Evolutionary conservation across 2,329 filamentous ascomycete genomes (phyloP).

Genomic region (Aspergillus proliferans): DNA sequence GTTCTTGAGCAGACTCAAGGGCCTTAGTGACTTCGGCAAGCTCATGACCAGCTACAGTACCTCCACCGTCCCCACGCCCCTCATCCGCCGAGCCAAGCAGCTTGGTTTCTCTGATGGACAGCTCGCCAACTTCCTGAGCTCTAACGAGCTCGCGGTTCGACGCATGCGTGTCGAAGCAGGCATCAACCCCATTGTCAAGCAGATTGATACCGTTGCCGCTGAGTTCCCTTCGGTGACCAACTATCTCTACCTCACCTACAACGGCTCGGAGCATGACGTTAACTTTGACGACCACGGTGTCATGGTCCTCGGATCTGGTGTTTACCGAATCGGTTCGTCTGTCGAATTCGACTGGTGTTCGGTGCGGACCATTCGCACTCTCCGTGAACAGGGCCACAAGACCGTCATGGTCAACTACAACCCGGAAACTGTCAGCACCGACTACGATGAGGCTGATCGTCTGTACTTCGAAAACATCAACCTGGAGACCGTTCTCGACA

Average conservation of each 20-base stretch:
- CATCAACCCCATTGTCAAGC: slow-evolving; percentile 86
- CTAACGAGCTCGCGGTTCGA: slow-evolving; percentile 86
- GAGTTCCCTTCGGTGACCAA: slow-evolving; percentile 94
- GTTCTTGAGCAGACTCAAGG: slow-evolving; percentile 91
- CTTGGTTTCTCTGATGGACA: slow-evolving; percentile 93
- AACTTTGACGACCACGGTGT: slow-evolving; percentile 81
- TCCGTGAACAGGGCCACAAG: slow-evolving; percentile 78
- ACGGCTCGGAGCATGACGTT: slow-evolving; percentile 79
- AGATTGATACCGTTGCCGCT: slow-evolving; percentile 96
- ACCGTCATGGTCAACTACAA: slow-evolving; percentile 97
- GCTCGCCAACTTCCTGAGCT: slow-evolving; percentile 87
- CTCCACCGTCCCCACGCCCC: slow-evolving; percentile 55
- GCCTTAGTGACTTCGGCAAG: slow-evolving; percentile 82
- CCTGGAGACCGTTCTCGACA: slow-evolving; percentile 82
- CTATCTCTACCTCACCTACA: slow-evolving; percentile 95
- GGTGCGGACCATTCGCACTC: slow-evolving; percentile 83
- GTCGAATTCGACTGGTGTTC: slow-evolving; percentile 99
- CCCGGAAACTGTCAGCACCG: slow-evolving; percentile 81
- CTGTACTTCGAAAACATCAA: slow-evolving; percentile 97
- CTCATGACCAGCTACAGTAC: slow-evolving; percentile 65
- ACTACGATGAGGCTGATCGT: slow-evolving; percentile 90
- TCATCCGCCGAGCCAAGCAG: slow-evolving; percentile 80
- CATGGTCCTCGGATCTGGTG: slow-evolving; percentile 93
- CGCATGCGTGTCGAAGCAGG: slow-evolving; percentile 76
- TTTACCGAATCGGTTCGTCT: slow-evolving; percentile 94